Evolutionary conservation across 2,329 filamentous ascomycete species (phyloP).

Genomic region (Phialophora macrospora): DNA sequence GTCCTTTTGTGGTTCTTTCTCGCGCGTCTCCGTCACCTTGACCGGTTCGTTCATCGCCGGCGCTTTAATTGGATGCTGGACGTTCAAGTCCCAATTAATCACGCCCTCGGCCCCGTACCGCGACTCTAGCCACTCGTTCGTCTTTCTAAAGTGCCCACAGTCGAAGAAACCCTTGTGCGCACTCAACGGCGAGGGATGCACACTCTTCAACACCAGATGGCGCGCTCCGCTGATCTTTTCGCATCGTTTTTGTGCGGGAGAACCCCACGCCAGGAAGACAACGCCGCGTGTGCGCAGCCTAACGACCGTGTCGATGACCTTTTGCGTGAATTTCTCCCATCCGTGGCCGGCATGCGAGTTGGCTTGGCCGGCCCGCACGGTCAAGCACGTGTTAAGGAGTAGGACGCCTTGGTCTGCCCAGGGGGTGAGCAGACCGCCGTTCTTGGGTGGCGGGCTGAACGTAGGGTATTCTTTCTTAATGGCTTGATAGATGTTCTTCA

Average conservation of each 20-base stretch:
- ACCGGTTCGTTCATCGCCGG: constrained; percentile 23
- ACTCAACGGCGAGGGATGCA: constrained; percentile 92
- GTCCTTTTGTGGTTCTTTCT: constrained; percentile 22
- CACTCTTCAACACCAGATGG: constrained; percentile 82
- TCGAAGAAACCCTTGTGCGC: constrained; percentile 81
- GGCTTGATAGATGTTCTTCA: constrained; percentile 90
- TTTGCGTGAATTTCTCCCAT: constrained; percentile 93
- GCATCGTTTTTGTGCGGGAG: constrained; percentile 79
- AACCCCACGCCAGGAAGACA: constrained; percentile 94
- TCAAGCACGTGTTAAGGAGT: constrained; percentile 92
- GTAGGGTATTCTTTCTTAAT: constrained; percentile 85
- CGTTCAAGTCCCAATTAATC: constrained; percentile 80
- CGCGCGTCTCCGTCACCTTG: constrained; percentile 27
- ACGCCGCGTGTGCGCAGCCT: constrained; percentile 78
- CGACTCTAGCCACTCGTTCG: constrained; percentile 80
- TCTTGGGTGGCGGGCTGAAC: constrained; percentile 76
- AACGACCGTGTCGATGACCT: constrained; percentile 84
- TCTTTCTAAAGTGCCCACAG: constrained; percentile 77
- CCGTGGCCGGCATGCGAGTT: constrained; percentile 84
- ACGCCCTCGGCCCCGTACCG: constrained; percentile 78
- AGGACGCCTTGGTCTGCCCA: constrained; percentile 95
- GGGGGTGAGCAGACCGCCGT: constrained; percentile 80
- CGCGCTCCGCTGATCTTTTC: constrained; percentile 65
- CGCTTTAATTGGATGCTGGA: constrained; percentile 37
- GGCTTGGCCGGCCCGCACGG: constrained; percentile 85